These are phyloP conservation scores for Phyllosticta citriasiana DNA, from an alignment of 2,329 filamentous ascomycete species.

Conservation along the genomic window DNA sequence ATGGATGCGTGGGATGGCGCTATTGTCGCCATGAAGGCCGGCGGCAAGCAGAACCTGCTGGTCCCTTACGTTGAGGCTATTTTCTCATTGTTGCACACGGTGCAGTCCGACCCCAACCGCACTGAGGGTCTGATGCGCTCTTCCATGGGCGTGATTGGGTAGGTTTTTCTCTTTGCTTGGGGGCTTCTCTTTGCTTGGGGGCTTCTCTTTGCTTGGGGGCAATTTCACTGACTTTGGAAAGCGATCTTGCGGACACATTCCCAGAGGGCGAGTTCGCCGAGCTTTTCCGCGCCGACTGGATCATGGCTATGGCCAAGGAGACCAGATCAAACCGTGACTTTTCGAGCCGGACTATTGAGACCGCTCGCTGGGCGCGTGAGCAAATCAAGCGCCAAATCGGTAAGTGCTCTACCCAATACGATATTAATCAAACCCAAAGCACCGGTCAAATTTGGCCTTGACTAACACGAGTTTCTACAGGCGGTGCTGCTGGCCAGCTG, in stretches of 20 bases:
- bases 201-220: not conserved
- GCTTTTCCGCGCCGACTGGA: constrained; percentile 84
- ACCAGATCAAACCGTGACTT: constrained; percentile 84
- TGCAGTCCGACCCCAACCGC: constrained; percentile 74
- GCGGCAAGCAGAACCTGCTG: constrained; percentile 64
- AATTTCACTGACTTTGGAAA: constrained; percentile 35
- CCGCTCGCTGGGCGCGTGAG: constrained; percentile 92
- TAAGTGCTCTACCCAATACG: constrained; percentile 11
- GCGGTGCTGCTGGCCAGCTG: constrained; percentile 10
- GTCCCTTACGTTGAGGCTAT: constrained; percentile 74
- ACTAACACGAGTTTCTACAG: not conserved
- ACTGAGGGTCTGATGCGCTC: constrained; percentile 87
- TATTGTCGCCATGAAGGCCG: constrained; percentile 83
- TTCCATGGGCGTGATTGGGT: constrained; percentile 97
- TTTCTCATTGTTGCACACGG: constrained; percentile 73
- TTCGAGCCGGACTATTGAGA: constrained; percentile 75
- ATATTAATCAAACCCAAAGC: not conserved
- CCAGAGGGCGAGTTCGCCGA: constrained; percentile 77
- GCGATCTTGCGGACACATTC: constrained; percentile 89
- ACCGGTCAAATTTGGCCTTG: not conserved
- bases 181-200: too few species aligned
- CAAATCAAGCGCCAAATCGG: constrained; percentile 84
- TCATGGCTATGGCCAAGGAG: constrained; percentile 83
- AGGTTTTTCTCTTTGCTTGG: constrained; percentile 28
- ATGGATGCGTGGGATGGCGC: constrained; percentile 99